phyloP scores from a whole-genome alignment of 306 rosid species.

The Castanea mollissima region DNA sequence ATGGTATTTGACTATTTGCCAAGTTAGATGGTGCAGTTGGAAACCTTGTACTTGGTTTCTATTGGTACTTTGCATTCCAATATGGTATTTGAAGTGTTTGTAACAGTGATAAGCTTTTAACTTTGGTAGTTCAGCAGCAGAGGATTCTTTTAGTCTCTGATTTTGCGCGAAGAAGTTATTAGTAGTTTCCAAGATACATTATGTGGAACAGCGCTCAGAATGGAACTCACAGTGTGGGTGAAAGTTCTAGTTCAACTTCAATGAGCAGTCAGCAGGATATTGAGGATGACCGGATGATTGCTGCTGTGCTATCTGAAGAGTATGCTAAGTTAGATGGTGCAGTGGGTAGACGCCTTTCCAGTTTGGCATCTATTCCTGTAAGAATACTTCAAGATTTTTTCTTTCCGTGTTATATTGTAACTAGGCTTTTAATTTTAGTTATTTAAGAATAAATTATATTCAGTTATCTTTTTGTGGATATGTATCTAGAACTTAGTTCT shows the following conservation, averaged over 20 bases:
- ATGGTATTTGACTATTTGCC: background rate
- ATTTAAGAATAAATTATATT: too few species aligned
- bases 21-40: too few species aligned
- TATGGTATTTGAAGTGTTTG: background rate
- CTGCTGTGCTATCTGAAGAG: conserved; percentile 68
- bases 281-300: conserved; percentile 84
- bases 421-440: background rate
- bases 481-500: background rate
- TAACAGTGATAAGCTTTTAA: background rate
- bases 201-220: conserved; percentile 50
- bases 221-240: conserved; percentile 42
- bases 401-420: background rate
- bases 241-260: conserved; percentile 65
- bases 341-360: conserved; percentile 60
- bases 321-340: conserved; percentile 74
- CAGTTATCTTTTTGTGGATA: background rate
- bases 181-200: background rate
- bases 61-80: background rate
- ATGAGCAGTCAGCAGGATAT: conserved; percentile 50
- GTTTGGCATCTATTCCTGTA: conserved; percentile 71
- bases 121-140: background rate
- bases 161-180: conserved; percentile 1
- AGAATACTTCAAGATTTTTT: conserved; percentile 7
- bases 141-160: background rate
- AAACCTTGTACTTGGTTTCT: background rate